phyloP scores from a whole-genome alignment of 2,329 filamentous ascomycete genomes.

The Hymenoscyphus fructigenus region DNA sequence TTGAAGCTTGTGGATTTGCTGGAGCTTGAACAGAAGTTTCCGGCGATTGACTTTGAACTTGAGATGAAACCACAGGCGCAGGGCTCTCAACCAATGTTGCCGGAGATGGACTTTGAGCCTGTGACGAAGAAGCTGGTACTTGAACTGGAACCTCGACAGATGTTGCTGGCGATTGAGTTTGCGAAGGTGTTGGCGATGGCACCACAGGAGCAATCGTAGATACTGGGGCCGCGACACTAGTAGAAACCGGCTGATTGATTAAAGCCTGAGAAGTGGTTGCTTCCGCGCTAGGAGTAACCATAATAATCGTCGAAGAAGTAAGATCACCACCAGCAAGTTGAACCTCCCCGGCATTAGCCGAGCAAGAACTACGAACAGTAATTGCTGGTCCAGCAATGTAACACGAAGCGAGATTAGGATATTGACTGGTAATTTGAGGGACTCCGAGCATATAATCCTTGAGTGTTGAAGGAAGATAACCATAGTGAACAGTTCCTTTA shows the following conservation, averaged over 20 bases:
- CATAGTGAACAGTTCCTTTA: conserved; percentile 3
- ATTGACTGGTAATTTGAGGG: conserved; percentile 7
- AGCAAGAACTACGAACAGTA: not conserved
- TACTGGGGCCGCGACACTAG: not conserved
- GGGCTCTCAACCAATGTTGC: too few species aligned
- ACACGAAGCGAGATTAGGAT: conserved; percentile 1
- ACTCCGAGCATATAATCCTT: not conserved
- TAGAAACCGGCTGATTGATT: not conserved
- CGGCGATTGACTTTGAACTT: not conserved
- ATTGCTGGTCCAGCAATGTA: conserved; percentile 6
- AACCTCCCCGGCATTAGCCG: not conserved
- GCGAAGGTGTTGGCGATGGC: not conserved
- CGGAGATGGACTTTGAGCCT: not conserved
- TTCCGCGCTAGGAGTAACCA: not conserved
- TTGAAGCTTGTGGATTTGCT: not conserved
- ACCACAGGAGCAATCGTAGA: not conserved
- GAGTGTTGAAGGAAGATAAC: conserved; percentile 3
- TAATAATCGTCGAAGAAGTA: conserved; percentile 10
- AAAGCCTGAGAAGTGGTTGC: not conserved
- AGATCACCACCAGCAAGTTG: conserved; percentile 10
- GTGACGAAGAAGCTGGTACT: too few species aligned
- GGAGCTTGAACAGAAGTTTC: not conserved
- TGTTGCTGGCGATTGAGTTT: not conserved
- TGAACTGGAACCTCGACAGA: not conserved
- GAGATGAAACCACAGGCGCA: too few species aligned